Evolutionary conservation across 805 yeast species (phyloP).

Genomic region (Tetrapisispora phaffii): DNA sequence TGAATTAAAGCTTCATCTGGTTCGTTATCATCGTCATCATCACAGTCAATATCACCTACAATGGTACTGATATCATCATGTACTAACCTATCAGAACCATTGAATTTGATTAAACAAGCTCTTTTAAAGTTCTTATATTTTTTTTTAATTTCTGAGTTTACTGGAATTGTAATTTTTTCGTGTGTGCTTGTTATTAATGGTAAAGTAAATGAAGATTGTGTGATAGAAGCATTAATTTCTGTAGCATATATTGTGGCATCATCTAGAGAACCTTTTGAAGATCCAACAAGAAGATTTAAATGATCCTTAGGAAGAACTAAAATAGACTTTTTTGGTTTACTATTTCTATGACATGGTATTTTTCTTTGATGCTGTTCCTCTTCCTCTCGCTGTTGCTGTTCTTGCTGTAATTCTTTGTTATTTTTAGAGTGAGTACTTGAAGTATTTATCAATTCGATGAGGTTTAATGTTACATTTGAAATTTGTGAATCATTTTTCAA

Average conservation of each 20-base stretch:
- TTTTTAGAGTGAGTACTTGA: constrained; percentile 2
- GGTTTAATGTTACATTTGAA: constrained; percentile 5
- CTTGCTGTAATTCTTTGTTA: not conserved
- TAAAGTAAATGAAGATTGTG: constrained; percentile 10
- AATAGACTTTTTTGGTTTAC: constrained; percentile 17
- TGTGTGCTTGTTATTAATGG: constrained; percentile 17
- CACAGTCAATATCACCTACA: constrained; percentile 1
- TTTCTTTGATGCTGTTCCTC: no score
- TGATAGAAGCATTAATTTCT: constrained; percentile 22
- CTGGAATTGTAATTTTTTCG: constrained; percentile 27
- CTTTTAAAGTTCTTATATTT: constrained; percentile 16
- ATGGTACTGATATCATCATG: not conserved
- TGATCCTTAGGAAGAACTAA: constrained; percentile 11
- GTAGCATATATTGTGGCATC: constrained; percentile 29
- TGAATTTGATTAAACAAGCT: constrained; percentile 4
- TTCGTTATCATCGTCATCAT: constrained; percentile 1
- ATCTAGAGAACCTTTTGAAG: constrained; percentile 22
- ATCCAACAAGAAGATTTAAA: constrained; percentile 22
- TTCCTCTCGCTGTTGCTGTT: no score
- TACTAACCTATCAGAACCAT: constrained; percentile 5
- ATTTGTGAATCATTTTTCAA: not conserved
- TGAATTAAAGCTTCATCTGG: constrained; percentile 25
- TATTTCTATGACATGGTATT: constrained; percentile 14
- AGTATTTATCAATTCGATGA: constrained; percentile 12
- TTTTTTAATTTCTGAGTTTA: constrained; percentile 19